Evolutionary conservation across 257 asterid genomes (phyloP).

Genomic region (Solanum paucissectum): DNA sequence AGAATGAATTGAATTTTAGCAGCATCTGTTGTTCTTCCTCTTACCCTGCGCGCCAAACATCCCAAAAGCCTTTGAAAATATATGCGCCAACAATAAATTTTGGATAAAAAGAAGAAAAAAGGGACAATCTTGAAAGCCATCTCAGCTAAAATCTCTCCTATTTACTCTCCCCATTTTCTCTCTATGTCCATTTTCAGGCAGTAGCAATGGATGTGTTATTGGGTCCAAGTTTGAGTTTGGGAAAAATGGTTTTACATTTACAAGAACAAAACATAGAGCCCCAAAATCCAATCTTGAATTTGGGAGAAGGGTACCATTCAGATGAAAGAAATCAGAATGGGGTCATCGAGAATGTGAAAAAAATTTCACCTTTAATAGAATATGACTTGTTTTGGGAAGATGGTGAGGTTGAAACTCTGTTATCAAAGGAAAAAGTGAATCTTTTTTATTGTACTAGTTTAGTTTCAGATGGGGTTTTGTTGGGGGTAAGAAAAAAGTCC

Average conservation of each 20-base stretch:
- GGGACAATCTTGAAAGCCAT: slow-evolving; percentile 47
- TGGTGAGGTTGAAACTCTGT: slow-evolving; percentile 47
- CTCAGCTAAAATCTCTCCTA: slow-evolving; percentile 45
- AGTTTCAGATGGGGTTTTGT: slow-evolving; percentile 29
- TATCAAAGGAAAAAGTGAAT: slow-evolving; percentile 44
- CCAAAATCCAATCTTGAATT: slow-evolving; percentile 39
- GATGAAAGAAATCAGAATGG: slow-evolving; percentile 1
- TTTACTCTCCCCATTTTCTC: not conserved
- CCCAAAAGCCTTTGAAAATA: too few relatives aligned
- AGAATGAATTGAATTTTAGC: too few relatives aligned
- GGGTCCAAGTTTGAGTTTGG: too few relatives aligned
- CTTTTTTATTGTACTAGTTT: slow-evolving; percentile 9
- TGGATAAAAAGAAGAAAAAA: slow-evolving; percentile 24
- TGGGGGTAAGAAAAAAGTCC: slow-evolving; percentile 39
- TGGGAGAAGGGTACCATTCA: too few relatives aligned
- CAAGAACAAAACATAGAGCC: slow-evolving; percentile 15
- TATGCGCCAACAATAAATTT: not conserved
- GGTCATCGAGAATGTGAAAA: not conserved
- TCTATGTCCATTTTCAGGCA: not conserved
- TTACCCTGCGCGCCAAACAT: too few relatives aligned
- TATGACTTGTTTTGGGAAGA: slow-evolving; percentile 81
- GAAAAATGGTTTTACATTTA: not conserved
- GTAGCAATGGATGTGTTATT: not conserved
- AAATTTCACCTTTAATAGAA: slow-evolving; percentile 26
- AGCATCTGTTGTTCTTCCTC: too few relatives aligned